These are phyloP conservation scores for Amphicarpaea edgeworthii DNA, from an alignment of 306 rosid genomes.

Conservation along the genomic window DNA sequence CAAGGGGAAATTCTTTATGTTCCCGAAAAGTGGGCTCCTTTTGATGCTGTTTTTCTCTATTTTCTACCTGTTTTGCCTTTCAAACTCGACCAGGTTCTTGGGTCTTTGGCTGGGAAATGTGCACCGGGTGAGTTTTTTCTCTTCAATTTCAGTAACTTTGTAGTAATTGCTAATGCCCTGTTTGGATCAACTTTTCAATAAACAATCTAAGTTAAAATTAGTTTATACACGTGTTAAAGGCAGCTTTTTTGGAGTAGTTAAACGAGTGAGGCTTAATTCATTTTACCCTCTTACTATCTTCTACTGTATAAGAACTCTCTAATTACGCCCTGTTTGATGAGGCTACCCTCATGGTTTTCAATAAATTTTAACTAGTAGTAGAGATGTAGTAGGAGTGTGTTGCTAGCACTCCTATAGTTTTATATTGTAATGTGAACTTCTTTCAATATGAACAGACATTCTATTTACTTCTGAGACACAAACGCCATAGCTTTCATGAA, in stretches of 20 bases:
- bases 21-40: constrained; percentile 79
- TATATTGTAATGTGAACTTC: constrained; percentile 3
- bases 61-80: constrained; percentile 84
- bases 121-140: constrained; percentile 61
- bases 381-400: neutral
- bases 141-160: neutral
- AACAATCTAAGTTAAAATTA: too few relatives aligned
- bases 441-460: neutral
- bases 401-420: neutral
- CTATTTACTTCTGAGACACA: constrained; percentile 14
- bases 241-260: too few relatives aligned
- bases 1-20: constrained; percentile 83
- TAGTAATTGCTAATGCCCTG: neutral
- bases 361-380: neutral
- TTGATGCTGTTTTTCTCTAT: constrained; percentile 83
- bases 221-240: too few relatives aligned
- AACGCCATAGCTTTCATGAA: neutral
- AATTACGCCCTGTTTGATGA: neutral
- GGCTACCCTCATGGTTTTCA: neutral
- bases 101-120: constrained; percentile 63
- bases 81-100: constrained; percentile 62
- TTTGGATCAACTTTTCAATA: too few relatives aligned
- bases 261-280: too few relatives aligned
- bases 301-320: too few relatives aligned
- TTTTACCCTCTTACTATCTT: too few relatives aligned